phyloP scores from a whole-genome alignment of 75 land plant species.

The Chamaecyparis obtusa region DNA sequence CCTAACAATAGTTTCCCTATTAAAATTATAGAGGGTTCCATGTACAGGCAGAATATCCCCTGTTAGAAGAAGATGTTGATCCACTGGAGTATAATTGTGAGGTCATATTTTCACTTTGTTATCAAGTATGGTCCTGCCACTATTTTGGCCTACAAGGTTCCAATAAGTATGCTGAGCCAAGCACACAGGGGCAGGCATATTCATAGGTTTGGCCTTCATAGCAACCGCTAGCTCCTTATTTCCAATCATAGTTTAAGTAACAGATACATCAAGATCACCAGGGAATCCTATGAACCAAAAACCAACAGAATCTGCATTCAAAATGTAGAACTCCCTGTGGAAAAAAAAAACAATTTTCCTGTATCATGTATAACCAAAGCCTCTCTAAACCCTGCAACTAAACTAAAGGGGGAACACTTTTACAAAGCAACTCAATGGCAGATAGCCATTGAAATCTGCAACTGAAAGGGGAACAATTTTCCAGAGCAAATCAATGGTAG shows the following conservation, averaged over 20 bases:
- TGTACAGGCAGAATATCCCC: conserved; percentile 44
- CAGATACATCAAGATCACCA: conserved; percentile 44
- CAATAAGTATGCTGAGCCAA: conserved; percentile 78
- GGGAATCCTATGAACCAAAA: conserved; percentile 55
- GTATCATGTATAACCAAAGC: too few species aligned
- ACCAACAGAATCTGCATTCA: neutral
- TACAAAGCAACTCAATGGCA: too few species aligned
- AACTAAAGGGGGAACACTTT: too few species aligned
- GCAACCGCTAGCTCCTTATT: conserved; percentile 26
- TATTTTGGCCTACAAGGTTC: conserved; percentile 73
- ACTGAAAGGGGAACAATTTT: too few species aligned
- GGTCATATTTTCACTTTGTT: conserved; percentile 43
- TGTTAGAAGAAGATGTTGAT: conserved; percentile 63
- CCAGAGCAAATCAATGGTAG: too few species aligned
- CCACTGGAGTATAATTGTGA: conserved; percentile 52
- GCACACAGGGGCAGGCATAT: conserved; percentile 70
- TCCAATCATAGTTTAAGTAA: conserved; percentile 35
- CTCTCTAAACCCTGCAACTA: too few species aligned
- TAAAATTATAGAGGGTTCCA: conserved; percentile 73
- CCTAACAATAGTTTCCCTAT: conserved; percentile 23
- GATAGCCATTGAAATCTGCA: too few species aligned
- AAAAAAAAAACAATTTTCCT: too few species aligned
- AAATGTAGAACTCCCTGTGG: too few species aligned
- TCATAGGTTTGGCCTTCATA: conserved; percentile 51
- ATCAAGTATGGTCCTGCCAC: conserved; percentile 49